phyloP scores from a whole-genome alignment of 306 rosid genomes.

The Styphnolobium japonicum region DNA sequence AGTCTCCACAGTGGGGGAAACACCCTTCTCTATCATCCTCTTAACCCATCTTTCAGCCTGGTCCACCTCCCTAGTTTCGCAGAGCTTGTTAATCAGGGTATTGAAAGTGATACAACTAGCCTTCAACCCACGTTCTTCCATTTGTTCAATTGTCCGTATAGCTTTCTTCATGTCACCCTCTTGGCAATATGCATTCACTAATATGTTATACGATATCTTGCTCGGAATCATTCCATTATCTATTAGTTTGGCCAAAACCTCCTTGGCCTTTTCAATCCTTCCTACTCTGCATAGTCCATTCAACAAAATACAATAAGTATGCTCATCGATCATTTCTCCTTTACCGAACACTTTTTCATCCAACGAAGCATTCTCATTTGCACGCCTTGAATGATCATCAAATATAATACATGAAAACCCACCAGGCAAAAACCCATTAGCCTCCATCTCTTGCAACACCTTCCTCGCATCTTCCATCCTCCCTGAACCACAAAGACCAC shows the following conservation, averaged over 20 bases:
- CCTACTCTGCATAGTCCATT: slow-evolving; percentile 68
- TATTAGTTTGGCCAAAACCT: slow-evolving; percentile 52
- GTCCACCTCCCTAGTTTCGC: slow-evolving; percentile 55
- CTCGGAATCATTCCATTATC: slow-evolving; percentile 50
- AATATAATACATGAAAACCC: slow-evolving; percentile 51
- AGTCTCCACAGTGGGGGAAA: slow-evolving; percentile 55
- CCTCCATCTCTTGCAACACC: slow-evolving; percentile 64
- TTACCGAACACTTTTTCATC: slow-evolving; percentile 33
- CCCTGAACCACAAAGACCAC: slow-evolving; percentile 55
- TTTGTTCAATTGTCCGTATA: slow-evolving; percentile 38
- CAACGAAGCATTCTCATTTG: slow-evolving; percentile 33
- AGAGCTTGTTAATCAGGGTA: slow-evolving; percentile 52
- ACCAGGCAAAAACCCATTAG: slow-evolving; percentile 46
- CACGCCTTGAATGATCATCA: slow-evolving; percentile 40
- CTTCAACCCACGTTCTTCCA: slow-evolving; percentile 57
- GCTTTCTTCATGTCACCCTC: slow-evolving; percentile 50
- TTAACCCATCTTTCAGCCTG: slow-evolving; percentile 72
- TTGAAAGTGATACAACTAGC: slow-evolving; percentile 63
- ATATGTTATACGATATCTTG: slow-evolving; percentile 50
- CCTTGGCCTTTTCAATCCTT: slow-evolving; percentile 54
- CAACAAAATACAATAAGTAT: slow-evolving; percentile 53
- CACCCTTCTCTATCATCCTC: slow-evolving; percentile 61
- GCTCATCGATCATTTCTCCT: slow-evolving; percentile 39
- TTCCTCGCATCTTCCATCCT: slow-evolving; percentile 52
- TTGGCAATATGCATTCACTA: slow-evolving; percentile 68